A percentile compares a stretch with the other conserved stretches of the same genome.
Evolutionary conservation across 345 rosid genomes (phyloP).

Genomic region (Eucalyptus viminalis): DNA sequence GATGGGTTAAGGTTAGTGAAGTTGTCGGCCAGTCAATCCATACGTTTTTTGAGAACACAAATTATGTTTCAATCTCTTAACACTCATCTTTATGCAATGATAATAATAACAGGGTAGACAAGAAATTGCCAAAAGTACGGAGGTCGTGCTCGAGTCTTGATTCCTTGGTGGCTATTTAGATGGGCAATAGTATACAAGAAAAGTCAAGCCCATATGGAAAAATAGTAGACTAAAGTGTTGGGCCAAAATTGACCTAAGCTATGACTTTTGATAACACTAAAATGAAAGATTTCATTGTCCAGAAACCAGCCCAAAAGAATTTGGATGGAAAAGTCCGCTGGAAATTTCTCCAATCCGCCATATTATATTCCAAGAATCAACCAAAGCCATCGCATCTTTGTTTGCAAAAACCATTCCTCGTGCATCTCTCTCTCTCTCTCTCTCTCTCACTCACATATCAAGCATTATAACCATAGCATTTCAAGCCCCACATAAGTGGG

Average conservation of each 20-base stretch:
- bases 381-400: neutral
- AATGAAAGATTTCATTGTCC: neutral
- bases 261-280: neutral
- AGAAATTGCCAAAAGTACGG: neutral
- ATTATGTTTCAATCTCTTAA: neutral
- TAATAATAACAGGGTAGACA: too few relatives aligned
- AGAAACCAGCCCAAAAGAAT: neutral
- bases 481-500: neutral
- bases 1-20: neutral
- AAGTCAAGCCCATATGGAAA: neutral
- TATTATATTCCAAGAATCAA: neutral
- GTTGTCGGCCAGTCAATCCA: neutral
- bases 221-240: neutral
- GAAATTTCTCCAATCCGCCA: neutral
- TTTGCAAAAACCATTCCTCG: neutral
- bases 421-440: neutral
- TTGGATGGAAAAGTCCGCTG: neutral
- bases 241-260: neutral
- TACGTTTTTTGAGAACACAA: neutral
- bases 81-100: neutral
- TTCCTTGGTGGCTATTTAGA: neutral
- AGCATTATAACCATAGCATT: too few relatives aligned
- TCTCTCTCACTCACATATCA: neutral
- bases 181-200: neutral
- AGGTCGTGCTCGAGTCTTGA: neutral